Evolutionary conservation across 2,329 filamentous ascomycete genomes (phyloP).

Genomic region (Penicillium fuscoglaucum): DNA sequence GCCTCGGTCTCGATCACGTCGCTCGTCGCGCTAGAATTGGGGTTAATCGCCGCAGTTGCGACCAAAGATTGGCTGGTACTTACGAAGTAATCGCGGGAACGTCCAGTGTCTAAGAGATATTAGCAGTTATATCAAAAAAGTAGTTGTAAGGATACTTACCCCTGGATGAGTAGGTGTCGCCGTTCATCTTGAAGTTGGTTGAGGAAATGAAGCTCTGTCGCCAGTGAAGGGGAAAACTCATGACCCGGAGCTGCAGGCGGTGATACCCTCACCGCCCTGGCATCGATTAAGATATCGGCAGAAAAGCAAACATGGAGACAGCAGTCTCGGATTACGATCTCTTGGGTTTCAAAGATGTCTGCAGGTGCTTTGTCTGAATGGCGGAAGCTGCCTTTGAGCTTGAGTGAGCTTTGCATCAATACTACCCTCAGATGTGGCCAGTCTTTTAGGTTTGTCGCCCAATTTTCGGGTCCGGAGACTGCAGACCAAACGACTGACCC

Average conservation of each 20-base stretch:
- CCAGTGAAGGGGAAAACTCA: slow-evolving; percentile 35
- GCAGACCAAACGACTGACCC: slow-evolving; percentile 5
- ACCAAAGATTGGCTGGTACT: slow-evolving; percentile 27
- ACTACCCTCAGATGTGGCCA: slow-evolving; percentile 94
- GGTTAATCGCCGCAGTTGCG: slow-evolving; percentile 22
- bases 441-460: slow-evolving; percentile 66
- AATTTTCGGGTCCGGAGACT: neutral
- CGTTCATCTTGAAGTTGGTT: slow-evolving; percentile 67
- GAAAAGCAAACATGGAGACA: slow-evolving; percentile 1
- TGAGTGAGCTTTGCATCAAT: slow-evolving; percentile 88
- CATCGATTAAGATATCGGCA: neutral
- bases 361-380: slow-evolving; percentile 66
- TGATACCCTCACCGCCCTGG: slow-evolving; percentile 26
- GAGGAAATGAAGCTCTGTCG: slow-evolving; percentile 21
- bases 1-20: slow-evolving; percentile 44
- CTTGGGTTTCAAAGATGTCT: neutral
- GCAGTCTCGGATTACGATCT: neutral
- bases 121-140: slow-evolving; percentile 23
- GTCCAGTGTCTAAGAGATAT: slow-evolving; percentile 49
- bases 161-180: slow-evolving; percentile 76
- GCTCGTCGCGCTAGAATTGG: slow-evolving; percentile 46
- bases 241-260: slow-evolving; percentile 26
- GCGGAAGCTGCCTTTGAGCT: slow-evolving; percentile 78
- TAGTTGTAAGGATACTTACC: slow-evolving; percentile 52
- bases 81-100: slow-evolving; percentile 57